These are phyloP conservation scores for Dryas octopetala DNA, from an alignment of 306 rosid species.

Conservation along the genomic window DNA sequence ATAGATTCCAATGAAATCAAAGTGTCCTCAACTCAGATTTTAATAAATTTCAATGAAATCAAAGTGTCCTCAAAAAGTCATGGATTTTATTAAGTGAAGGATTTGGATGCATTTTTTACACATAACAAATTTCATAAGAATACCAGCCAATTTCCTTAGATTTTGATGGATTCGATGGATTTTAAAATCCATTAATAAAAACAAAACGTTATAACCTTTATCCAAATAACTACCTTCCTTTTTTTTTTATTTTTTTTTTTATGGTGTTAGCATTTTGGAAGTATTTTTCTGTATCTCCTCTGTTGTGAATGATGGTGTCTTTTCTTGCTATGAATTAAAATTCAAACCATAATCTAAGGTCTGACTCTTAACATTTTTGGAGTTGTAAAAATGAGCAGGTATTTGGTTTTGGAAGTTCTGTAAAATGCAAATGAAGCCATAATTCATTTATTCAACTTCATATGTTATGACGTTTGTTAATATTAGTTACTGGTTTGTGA, in stretches of 20 bases:
- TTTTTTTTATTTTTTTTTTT: neutral
- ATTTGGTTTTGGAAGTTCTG: neutral
- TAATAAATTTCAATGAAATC: too few relatives aligned
- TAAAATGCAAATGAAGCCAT: neutral
- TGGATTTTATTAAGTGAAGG: too few relatives aligned
- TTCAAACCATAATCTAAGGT: slow-evolving; percentile 2
- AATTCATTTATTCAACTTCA: neutral
- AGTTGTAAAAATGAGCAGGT: neutral
- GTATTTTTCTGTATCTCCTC: neutral
- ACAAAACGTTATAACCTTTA: neutral
- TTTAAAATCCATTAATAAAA: too few relatives aligned
- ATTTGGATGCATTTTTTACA: too few relatives aligned
- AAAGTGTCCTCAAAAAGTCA: too few relatives aligned
- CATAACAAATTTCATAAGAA: too few relatives aligned
- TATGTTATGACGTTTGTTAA: neutral
- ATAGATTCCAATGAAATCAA: too few relatives aligned
- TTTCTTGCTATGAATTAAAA: neutral
- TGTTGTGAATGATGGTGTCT: neutral
- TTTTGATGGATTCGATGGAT: too few relatives aligned
- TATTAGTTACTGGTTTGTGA: neutral
- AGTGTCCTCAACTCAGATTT: too few relatives aligned
- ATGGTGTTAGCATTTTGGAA: neutral
- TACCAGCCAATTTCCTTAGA: too few relatives aligned
- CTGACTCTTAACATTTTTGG: neutral
- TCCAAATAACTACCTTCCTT: neutral